phyloP scores from a whole-genome alignment of 2,329 filamentous ascomycete species.

The Biscogniauxia marginata region DNA sequence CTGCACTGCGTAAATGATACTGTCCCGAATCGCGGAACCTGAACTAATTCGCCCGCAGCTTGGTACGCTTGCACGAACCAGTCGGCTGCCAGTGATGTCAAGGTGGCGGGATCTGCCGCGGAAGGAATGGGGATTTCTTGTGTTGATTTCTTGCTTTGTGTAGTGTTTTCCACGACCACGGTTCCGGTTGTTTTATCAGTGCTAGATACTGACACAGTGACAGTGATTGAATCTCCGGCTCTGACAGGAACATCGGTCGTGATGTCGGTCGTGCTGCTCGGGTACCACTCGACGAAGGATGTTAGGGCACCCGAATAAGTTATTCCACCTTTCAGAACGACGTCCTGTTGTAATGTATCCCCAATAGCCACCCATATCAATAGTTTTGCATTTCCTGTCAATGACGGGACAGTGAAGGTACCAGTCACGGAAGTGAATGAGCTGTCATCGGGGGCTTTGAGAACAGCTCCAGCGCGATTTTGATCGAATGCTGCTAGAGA shows the following conservation, averaged over 20 bases:
- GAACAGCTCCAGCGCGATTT: slow-evolving; percentile 15
- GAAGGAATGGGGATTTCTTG: slow-evolving; percentile 9
- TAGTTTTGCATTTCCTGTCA: slow-evolving; percentile 8
- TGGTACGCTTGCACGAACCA: slow-evolving; percentile 20
- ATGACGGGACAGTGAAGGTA: slow-evolving; percentile 11
- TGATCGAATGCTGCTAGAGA: slow-evolving; percentile 14
- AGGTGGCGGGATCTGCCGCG: slow-evolving; percentile 3
- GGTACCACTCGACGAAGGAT: slow-evolving; percentile 10
- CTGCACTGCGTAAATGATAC: slow-evolving; percentile 9
- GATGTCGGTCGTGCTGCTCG: slow-evolving; percentile 10
- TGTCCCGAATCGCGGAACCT: slow-evolving; percentile 10
- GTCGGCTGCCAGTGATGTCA: slow-evolving; percentile 13
- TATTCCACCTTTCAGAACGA: slow-evolving; percentile 16
- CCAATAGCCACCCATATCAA: slow-evolving; percentile 18
- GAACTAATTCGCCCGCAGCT: slow-evolving; percentile 10
- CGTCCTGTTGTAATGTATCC: slow-evolving; percentile 14
- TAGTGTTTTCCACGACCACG: slow-evolving; percentile 15
- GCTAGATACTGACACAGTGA: slow-evolving; percentile 9
- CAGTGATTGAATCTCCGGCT: slow-evolving; percentile 11
- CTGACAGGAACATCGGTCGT: slow-evolving; percentile 9
- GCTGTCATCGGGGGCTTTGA: slow-evolving; percentile 11
- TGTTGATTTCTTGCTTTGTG: slow-evolving; percentile 7
- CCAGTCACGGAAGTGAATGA: slow-evolving; percentile 15
- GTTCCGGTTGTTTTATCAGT: slow-evolving; percentile 10
- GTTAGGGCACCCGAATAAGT: slow-evolving; percentile 10